Percentiles rank a stretch among this genome's conserved stretches.
These are phyloP conservation scores for Stagonosporopsis cucurbitacearum DNA, from an alignment of 2,329 filamentous ascomycete species.

Conservation along the genomic window DNA sequence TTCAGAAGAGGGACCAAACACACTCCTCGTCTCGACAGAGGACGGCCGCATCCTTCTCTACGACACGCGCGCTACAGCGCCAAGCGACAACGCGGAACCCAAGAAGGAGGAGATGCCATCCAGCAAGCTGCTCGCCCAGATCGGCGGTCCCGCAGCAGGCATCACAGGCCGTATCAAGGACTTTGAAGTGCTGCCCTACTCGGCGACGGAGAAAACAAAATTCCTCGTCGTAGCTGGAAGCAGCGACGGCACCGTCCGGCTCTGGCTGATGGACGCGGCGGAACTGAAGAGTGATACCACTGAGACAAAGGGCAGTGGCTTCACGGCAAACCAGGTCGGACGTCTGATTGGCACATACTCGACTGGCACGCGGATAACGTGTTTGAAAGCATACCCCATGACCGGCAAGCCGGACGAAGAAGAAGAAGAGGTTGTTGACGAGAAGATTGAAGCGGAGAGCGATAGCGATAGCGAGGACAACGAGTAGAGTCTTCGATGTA, in stretches of 20 bases:
- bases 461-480: constrained; percentile 31
- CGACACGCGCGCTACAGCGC: constrained; percentile 66
- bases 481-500: constrained; percentile 18
- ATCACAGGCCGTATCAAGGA: constrained; percentile 83
- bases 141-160: constrained; percentile 75
- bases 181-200: constrained; percentile 69
- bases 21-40: constrained; percentile 84
- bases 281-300: constrained; percentile 31
- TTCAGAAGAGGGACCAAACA: constrained; percentile 56
- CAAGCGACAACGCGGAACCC: constrained; percentile 28
- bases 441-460: constrained; percentile 24
- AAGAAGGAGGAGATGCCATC: constrained; percentile 63
- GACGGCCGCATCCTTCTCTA: constrained; percentile 88
- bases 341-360: constrained; percentile 77
- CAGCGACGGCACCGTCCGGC: constrained; percentile 83
- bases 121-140: constrained; percentile 68
- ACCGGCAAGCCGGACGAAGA: constrained; percentile 52
- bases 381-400: constrained; percentile 86
- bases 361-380: constrained; percentile 88
- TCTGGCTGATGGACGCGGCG: constrained; percentile 68
- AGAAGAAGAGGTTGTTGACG: constrained; percentile 31
- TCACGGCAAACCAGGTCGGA: constrained; percentile 61
- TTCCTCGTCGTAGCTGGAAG: constrained; percentile 72
- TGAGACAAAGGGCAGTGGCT: constrained; percentile 26
- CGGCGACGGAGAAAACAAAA: constrained; percentile 48